A percentile compares a stretch with the other conserved stretches of the same genome.
Evolutionary conservation across 495 filamentous ascomycete genomes (phyloP).

Genomic region (Viridothelium virens): DNA sequence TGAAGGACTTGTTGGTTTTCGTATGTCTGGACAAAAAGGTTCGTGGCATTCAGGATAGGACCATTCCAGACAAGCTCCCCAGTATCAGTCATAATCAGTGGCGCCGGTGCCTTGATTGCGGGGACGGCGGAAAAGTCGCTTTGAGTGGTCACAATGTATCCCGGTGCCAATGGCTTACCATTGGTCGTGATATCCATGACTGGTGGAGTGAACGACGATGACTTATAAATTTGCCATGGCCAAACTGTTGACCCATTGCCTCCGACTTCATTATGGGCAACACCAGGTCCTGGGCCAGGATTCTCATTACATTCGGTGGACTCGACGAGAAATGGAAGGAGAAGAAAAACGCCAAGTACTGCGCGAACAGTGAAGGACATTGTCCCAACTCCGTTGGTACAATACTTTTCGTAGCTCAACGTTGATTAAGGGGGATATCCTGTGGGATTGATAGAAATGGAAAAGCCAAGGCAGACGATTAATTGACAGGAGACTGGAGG

Average conservation of each 20-base stretch:
- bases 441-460: too few relatives aligned
- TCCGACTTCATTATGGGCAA: conserved; percentile 8
- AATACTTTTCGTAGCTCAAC: too few relatives aligned
- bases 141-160: conserved; percentile 19
- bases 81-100: conserved; percentile 12
- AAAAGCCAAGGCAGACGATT: too few relatives aligned
- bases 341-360: background rate
- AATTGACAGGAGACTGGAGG: too few relatives aligned
- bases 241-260: conserved; percentile 1
- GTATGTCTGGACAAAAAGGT: conserved; percentile 13
- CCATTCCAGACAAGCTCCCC: conserved; percentile 20
- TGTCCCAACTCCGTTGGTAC: background rate
- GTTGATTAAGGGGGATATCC: too few relatives aligned
- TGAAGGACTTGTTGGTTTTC: conserved; percentile 13
- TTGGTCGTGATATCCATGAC: conserved; percentile 17
- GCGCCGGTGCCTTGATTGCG: conserved; percentile 8
- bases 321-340: background rate
- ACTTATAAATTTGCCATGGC: conserved; percentile 20
- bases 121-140: background rate
- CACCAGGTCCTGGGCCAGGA: background rate
- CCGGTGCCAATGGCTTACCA: conserved; percentile 15
- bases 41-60: background rate
- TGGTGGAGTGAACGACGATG: conserved; percentile 18
- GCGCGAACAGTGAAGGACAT: background rate
- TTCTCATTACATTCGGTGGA: background rate